Evolutionary conservation across 768 basidiomycete species (phyloP).

Genomic region (Kwoniella shandongensis): DNA sequence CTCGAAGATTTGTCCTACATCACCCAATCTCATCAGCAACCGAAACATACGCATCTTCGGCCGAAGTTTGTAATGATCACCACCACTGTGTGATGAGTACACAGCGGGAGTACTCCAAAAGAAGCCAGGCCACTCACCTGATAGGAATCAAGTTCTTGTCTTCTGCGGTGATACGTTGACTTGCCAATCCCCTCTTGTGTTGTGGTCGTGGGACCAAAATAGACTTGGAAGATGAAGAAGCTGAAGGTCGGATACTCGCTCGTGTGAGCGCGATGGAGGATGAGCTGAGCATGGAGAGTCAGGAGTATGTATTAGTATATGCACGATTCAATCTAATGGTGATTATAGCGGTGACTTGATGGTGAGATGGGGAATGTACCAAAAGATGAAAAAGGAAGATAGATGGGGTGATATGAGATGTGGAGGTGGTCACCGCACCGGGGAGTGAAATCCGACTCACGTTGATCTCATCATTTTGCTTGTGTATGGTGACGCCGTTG

Average conservation of each 20-base stretch:
- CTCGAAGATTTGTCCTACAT: conserved; percentile 38
- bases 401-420: background rate
- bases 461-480: conserved; percentile 20
- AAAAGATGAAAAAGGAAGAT: no score
- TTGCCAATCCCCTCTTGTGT: conserved; percentile 3
- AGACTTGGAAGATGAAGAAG: background rate
- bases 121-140: conserved; percentile 28
- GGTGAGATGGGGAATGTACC: no score
- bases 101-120: no score
- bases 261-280: background rate
- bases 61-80: no score
- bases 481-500: no score
- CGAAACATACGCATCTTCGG: no score
- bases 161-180: conserved; percentile 5
- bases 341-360: no score
- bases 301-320: no score
- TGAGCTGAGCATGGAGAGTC: conserved; percentile 1
- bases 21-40: background rate
- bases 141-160: conserved; percentile 44
- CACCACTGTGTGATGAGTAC: no score
- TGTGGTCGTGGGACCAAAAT: background rate
- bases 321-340: no score
- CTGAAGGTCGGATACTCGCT: background rate
- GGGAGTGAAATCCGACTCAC: conserved; percentile 7
- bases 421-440: conserved; percentile 5